Evolutionary conservation across 2,329 filamentous ascomycete species (phyloP).

Genomic region (Cladosporium velox): DNA sequence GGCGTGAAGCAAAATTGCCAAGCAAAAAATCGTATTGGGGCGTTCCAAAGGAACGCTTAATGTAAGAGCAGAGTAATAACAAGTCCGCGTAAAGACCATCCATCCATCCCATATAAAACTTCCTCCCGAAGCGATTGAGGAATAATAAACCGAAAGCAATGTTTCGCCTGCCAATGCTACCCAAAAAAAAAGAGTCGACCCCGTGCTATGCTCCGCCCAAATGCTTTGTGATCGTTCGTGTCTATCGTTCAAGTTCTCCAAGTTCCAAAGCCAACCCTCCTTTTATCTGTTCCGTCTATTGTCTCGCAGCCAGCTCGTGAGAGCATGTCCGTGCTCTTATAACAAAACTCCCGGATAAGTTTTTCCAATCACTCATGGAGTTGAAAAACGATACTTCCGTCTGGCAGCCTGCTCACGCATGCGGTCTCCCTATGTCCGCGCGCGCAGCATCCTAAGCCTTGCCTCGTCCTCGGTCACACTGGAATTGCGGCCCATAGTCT

Average conservation of each 20-base stretch:
- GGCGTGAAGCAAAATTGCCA: background rate
- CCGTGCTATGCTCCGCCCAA: constrained; percentile 10
- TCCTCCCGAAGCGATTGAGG: background rate
- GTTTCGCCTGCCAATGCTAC: background rate
- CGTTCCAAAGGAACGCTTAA: background rate
- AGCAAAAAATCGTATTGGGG: background rate
- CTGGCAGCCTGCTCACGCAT: background rate
- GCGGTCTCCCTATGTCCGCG: constrained; percentile 27
- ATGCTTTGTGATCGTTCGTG: background rate
- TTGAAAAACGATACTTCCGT: too few species aligned
- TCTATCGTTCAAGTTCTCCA: background rate
- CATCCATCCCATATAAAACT: too few species aligned
- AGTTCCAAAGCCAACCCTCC: background rate
- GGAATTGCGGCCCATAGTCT: background rate
- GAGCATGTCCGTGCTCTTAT: background rate
- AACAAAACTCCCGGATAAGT: background rate
- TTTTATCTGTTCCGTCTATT: background rate
- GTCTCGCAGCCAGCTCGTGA: background rate
- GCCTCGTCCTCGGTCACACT: constrained; percentile 21
- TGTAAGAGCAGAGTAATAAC: background rate
- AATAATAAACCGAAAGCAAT: background rate
- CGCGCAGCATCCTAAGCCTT: constrained; percentile 29
- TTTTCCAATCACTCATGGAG: background rate
- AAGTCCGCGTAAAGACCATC: background rate
- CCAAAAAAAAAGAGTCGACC: background rate